Percentiles rank a stretch among this genome's conserved stretches.
phyloP scores from a whole-genome alignment of 1,139 yeast genomes.

The Geotrichum reessii region DNA sequence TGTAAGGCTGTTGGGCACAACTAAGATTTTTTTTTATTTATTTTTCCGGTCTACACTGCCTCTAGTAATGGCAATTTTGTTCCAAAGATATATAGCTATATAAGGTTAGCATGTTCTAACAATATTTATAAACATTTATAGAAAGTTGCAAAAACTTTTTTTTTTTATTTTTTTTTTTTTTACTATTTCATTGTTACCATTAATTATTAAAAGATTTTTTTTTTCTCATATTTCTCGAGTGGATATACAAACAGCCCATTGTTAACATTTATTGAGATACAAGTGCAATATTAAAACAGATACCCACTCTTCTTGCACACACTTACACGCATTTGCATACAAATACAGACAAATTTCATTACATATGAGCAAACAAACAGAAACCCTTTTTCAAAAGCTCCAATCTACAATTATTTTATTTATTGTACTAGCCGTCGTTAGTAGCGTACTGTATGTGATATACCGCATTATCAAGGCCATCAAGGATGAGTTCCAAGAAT shows the following conservation, averaged over 20 bases:
- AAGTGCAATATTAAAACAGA: background rate
- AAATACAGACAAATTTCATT: background rate
- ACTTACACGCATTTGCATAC: background rate
- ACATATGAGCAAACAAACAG: background rate
- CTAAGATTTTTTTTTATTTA: no score
- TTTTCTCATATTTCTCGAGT: no score
- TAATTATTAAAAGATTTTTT: no score
- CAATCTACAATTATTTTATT: constrained; percentile 19
- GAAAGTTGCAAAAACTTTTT: background rate
- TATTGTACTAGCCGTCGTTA: constrained; percentile 16
- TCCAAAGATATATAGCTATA: no score
- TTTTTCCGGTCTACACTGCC: no score
- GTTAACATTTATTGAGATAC: background rate
- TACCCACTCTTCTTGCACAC: background rate
- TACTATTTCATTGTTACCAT: background rate
- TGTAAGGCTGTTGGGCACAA: no score
- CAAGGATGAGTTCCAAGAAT: constrained; percentile 3
- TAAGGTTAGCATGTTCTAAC: no score
- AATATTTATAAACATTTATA: background rate
- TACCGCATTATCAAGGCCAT: constrained; percentile 16
- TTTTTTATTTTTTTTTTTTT: background rate
- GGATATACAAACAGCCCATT: background rate
- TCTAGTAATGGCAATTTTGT: no score
- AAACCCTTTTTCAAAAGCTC: constrained; percentile 1
- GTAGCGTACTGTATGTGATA: constrained; percentile 14